A percentile compares a stretch with the other conserved stretches of the same genome.
Evolutionary conservation across 805 yeast genomes (phyloP).

Genomic region (Komagataella phaffii): DNA sequence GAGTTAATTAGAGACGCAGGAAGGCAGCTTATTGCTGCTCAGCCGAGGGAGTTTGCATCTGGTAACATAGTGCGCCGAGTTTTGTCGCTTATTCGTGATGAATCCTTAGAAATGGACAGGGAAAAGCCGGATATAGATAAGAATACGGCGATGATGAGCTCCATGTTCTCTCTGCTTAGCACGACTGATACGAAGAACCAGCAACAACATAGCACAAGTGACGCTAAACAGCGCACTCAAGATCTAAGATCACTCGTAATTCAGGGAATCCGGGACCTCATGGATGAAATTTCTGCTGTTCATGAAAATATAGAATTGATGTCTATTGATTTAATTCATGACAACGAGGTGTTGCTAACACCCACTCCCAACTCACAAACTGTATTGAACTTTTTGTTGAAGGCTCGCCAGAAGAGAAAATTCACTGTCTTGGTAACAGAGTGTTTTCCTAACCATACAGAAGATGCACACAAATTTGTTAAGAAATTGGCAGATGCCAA

Average conservation of each 20-base stretch:
- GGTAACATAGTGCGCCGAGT: constrained; percentile 90
- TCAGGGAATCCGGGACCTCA: constrained; percentile 83
- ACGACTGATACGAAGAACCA: constrained; percentile 17
- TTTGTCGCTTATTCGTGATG: constrained; percentile 77
- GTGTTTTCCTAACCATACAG: constrained; percentile 80
- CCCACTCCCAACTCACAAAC: constrained; percentile 94
- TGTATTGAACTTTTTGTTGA: constrained; percentile 71
- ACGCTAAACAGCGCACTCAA: constrained; percentile 25
- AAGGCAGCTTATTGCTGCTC: constrained; percentile 53
- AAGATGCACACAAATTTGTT: constrained; percentile 67
- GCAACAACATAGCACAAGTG: constrained; percentile 6
- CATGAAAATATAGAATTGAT: constrained; percentile 86
- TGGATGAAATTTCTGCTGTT: constrained; percentile 81
- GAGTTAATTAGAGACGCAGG: constrained; percentile 66
- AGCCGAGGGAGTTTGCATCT: constrained; percentile 77
- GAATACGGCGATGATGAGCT: constrained; percentile 46
- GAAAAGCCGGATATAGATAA: constrained; percentile 14
- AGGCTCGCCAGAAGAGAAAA: constrained; percentile 80
- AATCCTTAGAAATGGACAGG: constrained; percentile 37
- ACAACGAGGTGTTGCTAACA: constrained; percentile 70
- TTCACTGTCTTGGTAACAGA: constrained; percentile 90
- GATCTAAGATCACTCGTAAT: constrained; percentile 79
- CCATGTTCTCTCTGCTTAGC: constrained; percentile 81
- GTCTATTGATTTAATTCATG: constrained; percentile 90
- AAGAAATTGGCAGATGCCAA: constrained; percentile 69